Evolutionary conservation across 2,329 filamentous ascomycete species (phyloP).

Genomic region (Sarocladiaceae sp.): DNA sequence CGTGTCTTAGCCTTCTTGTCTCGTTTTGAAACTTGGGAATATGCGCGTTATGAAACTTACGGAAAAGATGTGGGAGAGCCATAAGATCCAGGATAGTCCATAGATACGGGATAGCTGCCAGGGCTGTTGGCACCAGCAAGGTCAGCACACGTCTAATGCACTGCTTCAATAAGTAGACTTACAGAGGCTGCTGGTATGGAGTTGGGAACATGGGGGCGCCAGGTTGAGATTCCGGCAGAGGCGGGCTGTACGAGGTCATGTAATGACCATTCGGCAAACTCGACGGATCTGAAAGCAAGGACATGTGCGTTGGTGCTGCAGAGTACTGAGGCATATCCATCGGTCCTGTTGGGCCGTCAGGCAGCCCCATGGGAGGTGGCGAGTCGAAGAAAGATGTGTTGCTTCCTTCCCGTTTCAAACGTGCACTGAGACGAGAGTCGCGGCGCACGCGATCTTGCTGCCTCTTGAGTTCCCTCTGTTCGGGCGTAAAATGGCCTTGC

Average conservation of each 20-base stretch:
- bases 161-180: no score
- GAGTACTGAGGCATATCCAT: constrained; percentile 45
- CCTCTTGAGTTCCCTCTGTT: constrained; percentile 54
- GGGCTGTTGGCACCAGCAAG: constrained; percentile 18
- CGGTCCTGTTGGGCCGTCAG: constrained; percentile 32
- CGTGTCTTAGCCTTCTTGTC: not conserved
- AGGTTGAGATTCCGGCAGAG: constrained; percentile 38
- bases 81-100: constrained; percentile 37
- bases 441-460: constrained; percentile 54
- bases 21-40: constrained; percentile 9
- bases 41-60: constrained; percentile 21
- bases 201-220: constrained; percentile 26
- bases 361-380: constrained; percentile 24
- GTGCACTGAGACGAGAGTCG: constrained; percentile 47
- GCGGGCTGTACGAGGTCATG: constrained; percentile 43
- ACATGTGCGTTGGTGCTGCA: constrained; percentile 42
- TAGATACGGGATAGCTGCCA: constrained; percentile 33
- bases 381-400: constrained; percentile 33
- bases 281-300: constrained; percentile 40
- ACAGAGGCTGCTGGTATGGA: constrained; percentile 30
- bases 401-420: constrained; percentile 46
- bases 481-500: constrained; percentile 45
- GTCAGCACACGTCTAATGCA: no score
- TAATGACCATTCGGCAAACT: constrained; percentile 23
- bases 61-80: constrained; percentile 29